Conservation (phyloP, 306 rosid genomes). For the Cajanus cajan region DNA sequence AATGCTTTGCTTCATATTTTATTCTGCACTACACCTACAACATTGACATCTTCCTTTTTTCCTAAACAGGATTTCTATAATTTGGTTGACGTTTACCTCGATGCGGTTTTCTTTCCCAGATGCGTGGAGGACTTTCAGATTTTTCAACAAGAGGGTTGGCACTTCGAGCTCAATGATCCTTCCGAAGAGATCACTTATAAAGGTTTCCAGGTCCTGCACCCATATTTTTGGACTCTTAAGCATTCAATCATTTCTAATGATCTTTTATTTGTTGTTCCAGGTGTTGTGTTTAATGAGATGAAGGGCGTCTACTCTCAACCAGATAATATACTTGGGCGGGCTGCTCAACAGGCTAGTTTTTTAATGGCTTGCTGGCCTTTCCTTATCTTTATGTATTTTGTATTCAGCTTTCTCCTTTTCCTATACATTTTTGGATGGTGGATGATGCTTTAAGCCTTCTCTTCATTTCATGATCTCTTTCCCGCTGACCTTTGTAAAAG, state of each 20-base stretch:
- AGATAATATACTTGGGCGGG: conserved; percentile 81
- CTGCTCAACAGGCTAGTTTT: conserved; percentile 85
- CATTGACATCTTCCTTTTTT: conserved; percentile 19
- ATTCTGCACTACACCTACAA: neutral
- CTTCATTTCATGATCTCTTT: neutral
- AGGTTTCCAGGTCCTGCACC: conserved; percentile 44
- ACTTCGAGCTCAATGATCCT: conserved; percentile 91
- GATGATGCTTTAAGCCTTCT: conserved; percentile 6
- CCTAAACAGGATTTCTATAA: conserved; percentile 85
- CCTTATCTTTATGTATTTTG: conserved; percentile 13
- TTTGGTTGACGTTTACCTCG: conserved; percentile 92
- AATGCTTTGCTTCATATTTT: too few relatives aligned
- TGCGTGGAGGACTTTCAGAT: conserved; percentile 83
- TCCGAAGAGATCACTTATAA: conserved; percentile 84
- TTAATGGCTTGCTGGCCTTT: neutral
- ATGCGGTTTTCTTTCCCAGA: conserved; percentile 95
- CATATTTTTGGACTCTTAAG: neutral
- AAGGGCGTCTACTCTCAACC: conserved; percentile 99
- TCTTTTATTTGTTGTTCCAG: conserved; percentile 43
- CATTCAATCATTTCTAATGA: neutral
- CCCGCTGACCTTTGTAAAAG: neutral
- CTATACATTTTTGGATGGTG: neutral
- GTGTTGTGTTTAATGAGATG: conserved; percentile 99
- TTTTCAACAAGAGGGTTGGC: conserved; percentile 99
- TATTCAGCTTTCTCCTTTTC: neutral